phyloP scores from a whole-genome alignment of 768 basidiomycete genomes.

The Ephemerocybe angulata region DNA sequence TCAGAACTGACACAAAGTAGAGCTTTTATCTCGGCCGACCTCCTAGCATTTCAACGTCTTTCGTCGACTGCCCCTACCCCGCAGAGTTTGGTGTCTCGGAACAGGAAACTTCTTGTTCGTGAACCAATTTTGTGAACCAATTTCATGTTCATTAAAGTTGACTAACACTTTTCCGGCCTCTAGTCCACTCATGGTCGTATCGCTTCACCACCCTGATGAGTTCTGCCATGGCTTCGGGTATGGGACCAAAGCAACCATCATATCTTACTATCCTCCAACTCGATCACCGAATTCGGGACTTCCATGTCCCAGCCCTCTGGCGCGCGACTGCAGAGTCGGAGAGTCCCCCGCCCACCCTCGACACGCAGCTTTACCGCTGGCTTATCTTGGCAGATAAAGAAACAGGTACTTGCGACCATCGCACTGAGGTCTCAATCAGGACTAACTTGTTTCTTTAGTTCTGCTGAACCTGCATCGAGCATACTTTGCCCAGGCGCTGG shows the following conservation, averaged over 20 bases:
- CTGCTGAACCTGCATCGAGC: conserved; percentile 63
- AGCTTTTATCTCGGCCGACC: conserved; percentile 63
- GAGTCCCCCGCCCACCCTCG: conserved; percentile 14
- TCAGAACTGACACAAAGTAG: conserved; percentile 26
- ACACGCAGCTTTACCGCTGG: conserved; percentile 39
- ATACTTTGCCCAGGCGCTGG: conserved; percentile 65
- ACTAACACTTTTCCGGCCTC: neutral
- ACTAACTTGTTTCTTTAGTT: conserved; percentile 29
- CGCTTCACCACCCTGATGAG: conserved; percentile 54
- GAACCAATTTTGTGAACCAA: neutral
- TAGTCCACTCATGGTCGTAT: conserved; percentile 56
- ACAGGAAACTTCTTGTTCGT: conserved; percentile 41
- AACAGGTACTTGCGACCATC: conserved; percentile 33
- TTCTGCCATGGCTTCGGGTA: conserved; percentile 44
- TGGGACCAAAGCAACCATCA: conserved; percentile 48
- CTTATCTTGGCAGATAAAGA: conserved; percentile 47
- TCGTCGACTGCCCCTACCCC: conserved; percentile 56
- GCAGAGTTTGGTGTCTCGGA: conserved; percentile 35
- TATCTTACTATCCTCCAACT: conserved; percentile 54
- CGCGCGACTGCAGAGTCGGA: conserved; percentile 32
- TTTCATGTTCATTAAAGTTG: neutral
- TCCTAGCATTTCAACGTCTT: conserved; percentile 47
- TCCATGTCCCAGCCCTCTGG: conserved; percentile 46
- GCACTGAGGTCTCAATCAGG: neutral
- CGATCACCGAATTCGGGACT: conserved; percentile 60